Base-by-base conservation (phyloP, 805 yeast species). In the Pichia rugopelliculosa region DNA sequence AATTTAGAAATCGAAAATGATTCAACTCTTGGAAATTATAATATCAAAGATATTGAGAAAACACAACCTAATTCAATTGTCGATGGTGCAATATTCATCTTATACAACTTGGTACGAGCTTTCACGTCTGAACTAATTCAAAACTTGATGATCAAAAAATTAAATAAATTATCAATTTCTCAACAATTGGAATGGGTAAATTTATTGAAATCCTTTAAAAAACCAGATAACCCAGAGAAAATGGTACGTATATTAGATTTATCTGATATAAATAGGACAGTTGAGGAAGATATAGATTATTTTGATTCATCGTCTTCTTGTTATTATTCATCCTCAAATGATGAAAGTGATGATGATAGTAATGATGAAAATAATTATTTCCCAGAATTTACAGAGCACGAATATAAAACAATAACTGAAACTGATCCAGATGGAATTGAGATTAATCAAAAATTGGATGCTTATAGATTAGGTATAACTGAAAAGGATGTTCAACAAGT, bases 401-500 rank as follows among this genome's bases (percentile, higher is more conserved):
- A 47, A 21, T 15, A n/a, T 11, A 34, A 20, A 6, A 26, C 43
- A 12, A 36, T 39, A 24, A 37, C 37, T 12, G 15, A 44, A 10
- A 24, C 23, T 3, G 26, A 43, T 21, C 44, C 48, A 18, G n/a
- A 39, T 11, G 48, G 41, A 2, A 20, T 44, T 6, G 27, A 21
- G 3, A 48, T 44, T 13, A n/a, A 23, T 4, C 44, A 39, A 33
- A 15, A 26, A 6, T 17, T 33, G 22, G 50, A 47, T 27, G 34
- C 30, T 2, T 40, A 33, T 25, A 36, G 37, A 18, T 18, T 48
- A 13, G 47, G 39, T 13, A 41, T 48, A 6, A 24, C 44, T 15
- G 23, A 39, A 21, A 44, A 46, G 10, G 47, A 41, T n/a, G 50
- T 49, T 4, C 33, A 41, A 22, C 45, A 48, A 18, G 46, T 37